Conservation (phyloP, 2,329 filamentous ascomycete genomes). For the Xylariaceae sp. region DNA sequence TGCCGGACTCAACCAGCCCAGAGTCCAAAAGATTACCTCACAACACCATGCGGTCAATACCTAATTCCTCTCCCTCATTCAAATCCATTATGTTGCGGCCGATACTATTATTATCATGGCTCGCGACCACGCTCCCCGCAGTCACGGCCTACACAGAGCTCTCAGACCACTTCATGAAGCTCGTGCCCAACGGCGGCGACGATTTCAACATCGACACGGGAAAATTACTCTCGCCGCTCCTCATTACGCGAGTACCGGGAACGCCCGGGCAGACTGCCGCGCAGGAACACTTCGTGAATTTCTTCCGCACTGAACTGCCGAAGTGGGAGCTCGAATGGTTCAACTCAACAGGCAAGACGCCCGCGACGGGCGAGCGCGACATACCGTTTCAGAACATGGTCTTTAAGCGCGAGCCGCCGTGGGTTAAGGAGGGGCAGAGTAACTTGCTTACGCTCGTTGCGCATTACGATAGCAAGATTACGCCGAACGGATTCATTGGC, state of each 20-base stretch:
- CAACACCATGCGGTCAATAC: conserved; percentile 9
- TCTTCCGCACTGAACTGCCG: conserved; percentile 64
- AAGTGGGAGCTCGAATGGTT: conserved; percentile 69
- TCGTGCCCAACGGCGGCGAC: conserved; percentile 57
- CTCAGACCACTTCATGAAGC: conserved; percentile 61
- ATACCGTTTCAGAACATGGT: conserved; percentile 77
- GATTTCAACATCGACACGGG: conserved; percentile 72
- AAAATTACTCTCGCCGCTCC: conserved; percentile 68
- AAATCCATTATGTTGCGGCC: conserved; percentile 25
- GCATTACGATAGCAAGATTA: conserved; percentile 76
- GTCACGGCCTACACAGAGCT: conserved; percentile 42
- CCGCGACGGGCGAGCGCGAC: conserved; percentile 56
- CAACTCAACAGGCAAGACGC: conserved; percentile 70
- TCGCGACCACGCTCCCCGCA: conserved; percentile 25
- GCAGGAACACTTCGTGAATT: conserved; percentile 68
- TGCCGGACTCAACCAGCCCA: too few relatives aligned
- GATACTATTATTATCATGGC: conserved; percentile 23
- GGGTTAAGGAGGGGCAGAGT: conserved; percentile 64
- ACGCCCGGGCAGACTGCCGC: conserved; percentile 64
- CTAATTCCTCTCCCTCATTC: conserved; percentile 19
- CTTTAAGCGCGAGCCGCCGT: conserved; percentile 73
- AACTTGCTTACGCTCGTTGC: conserved; percentile 74
- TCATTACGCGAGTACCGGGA: conserved; percentile 70
- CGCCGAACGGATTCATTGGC: conserved; percentile 72
- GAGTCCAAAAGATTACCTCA: too few relatives aligned